phyloP scores from a whole-genome alignment of 2,329 filamentous ascomycete genomes.

The Trichoderma afroharzianum region DNA sequence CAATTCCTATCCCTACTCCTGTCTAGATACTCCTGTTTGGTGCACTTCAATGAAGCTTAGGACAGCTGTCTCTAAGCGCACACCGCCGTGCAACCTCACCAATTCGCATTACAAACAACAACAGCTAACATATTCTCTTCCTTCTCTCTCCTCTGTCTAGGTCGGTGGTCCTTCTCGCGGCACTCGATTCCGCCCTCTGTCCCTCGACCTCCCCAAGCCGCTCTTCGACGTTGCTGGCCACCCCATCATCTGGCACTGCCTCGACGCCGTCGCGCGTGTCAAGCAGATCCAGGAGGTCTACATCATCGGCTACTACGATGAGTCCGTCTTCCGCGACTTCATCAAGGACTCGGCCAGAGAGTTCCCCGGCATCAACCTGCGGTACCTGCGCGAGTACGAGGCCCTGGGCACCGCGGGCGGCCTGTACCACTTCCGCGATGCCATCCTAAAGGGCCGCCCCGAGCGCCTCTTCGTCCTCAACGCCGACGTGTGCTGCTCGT shows the following conservation, averaged over 20 bases:
- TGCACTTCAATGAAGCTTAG: neutral
- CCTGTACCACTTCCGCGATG: constrained; percentile 98
- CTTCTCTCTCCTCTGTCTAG: constrained; percentile 43
- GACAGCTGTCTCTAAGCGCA: neutral
- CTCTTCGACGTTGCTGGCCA: constrained; percentile 98
- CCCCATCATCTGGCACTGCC: constrained; percentile 97
- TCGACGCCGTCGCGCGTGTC: constrained; percentile 86
- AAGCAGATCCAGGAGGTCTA: constrained; percentile 84
- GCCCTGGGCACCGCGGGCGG: constrained; percentile 93
- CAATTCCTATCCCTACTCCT: neutral
- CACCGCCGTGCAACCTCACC: neutral
- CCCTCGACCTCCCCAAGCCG: constrained; percentile 95
- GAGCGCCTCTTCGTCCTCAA: constrained; percentile 97
- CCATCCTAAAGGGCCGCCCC: constrained; percentile 91
- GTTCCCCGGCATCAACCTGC: constrained; percentile 80
- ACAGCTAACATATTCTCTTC: neutral
- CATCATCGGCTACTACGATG: constrained; percentile 98
- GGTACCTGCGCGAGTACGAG: constrained; percentile 96
- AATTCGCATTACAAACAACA: neutral
- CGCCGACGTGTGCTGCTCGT: constrained; percentile 97
- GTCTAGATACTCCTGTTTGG: neutral
- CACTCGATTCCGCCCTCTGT: constrained; percentile 91
- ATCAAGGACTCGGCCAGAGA: constrained; percentile 85
- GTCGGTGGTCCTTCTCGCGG: constrained; percentile 94
- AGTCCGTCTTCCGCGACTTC: constrained; percentile 94